Percentiles rank a stretch among this genome's conserved stretches.
Conservation (phyloP, 768 basidiomycete genomes). For the Lyophyllum atratum region DNA sequence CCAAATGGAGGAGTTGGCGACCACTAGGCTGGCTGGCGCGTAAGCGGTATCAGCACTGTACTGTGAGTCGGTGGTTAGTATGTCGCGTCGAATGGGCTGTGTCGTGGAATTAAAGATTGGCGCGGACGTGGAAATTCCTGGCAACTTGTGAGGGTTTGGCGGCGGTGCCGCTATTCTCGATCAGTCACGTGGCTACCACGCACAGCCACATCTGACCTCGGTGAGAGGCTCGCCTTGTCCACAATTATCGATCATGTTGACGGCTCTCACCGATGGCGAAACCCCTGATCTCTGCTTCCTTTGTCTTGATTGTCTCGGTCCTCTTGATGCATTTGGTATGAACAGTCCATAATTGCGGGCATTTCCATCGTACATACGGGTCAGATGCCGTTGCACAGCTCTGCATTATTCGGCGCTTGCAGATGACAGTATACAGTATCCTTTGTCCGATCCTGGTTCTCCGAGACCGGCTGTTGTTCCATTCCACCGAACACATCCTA, state of each 20-base stretch:
- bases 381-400: slow-evolving; percentile 12
- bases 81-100: neutral
- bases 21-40: neutral
- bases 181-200: neutral
- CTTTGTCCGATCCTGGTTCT: slow-evolving; percentile 18
- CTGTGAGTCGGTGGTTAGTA: neutral
- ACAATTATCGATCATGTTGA: neutral
- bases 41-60: neutral
- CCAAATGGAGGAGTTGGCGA: slow-evolving; percentile 1
- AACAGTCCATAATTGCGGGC: neutral
- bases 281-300: slow-evolving; percentile 4
- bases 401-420: slow-evolving; percentile 6
- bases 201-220: neutral
- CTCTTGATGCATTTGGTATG: slow-evolving; percentile 6
- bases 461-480: slow-evolving; percentile 17
- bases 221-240: neutral
- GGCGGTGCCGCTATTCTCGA: neutral
- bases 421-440: slow-evolving; percentile 8
- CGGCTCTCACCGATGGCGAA: neutral
- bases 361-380: neutral
- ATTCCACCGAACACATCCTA: slow-evolving; percentile 11
- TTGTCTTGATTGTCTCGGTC: slow-evolving; percentile 10
- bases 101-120: neutral
- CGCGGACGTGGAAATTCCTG: neutral
- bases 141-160: neutral